Evolutionary conservation across 108 stramenopile species (phyloP).

Genomic region (Schizochytrium sp.): DNA sequence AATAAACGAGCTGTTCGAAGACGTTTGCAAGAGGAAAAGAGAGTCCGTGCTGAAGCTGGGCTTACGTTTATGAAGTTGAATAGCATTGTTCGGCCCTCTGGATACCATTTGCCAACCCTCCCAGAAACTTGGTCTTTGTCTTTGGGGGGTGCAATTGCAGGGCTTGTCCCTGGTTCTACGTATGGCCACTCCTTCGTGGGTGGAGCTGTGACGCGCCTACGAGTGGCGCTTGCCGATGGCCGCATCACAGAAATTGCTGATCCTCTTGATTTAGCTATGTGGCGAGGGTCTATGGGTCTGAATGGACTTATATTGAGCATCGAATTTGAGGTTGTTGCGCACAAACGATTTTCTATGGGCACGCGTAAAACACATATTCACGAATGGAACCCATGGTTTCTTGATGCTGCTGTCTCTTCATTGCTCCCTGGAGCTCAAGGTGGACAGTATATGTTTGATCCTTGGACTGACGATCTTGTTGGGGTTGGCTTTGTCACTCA

Average conservation of each 20-base stretch:
- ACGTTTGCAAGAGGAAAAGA: background rate
- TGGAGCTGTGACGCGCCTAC: background rate
- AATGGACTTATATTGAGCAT: slow-evolving; percentile 16
- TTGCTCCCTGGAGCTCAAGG: slow-evolving; percentile 39
- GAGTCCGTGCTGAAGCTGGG: slow-evolving; percentile 15
- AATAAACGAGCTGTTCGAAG: background rate
- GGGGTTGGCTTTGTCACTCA: slow-evolving; percentile 2
- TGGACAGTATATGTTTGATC: slow-evolving; percentile 11
- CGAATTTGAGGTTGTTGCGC: slow-evolving; percentile 24
- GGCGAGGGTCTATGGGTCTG: slow-evolving; percentile 51
- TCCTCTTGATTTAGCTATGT: slow-evolving; percentile 49
- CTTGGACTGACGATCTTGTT: slow-evolving; percentile 52
- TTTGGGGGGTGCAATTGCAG: background rate
- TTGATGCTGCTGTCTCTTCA: slow-evolving; percentile 27
- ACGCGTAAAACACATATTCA: slow-evolving; percentile 21
- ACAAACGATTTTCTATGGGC: slow-evolving; percentile 26
- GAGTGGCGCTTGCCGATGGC: slow-evolving; percentile 51
- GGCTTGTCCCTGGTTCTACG: background rate
- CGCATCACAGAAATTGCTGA: slow-evolving; percentile 23
- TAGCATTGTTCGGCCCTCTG: slow-evolving; percentile 3
- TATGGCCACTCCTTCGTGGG: slow-evolving; percentile 27
- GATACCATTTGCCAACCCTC: slow-evolving; percentile 24
- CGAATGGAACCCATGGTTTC: slow-evolving; percentile 58
- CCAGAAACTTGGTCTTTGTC: slow-evolving; percentile 33
- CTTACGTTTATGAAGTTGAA: slow-evolving; percentile 28